Base-by-base conservation (phyloP, 306 rosid species). In the Vigna nakashimae region DNA sequence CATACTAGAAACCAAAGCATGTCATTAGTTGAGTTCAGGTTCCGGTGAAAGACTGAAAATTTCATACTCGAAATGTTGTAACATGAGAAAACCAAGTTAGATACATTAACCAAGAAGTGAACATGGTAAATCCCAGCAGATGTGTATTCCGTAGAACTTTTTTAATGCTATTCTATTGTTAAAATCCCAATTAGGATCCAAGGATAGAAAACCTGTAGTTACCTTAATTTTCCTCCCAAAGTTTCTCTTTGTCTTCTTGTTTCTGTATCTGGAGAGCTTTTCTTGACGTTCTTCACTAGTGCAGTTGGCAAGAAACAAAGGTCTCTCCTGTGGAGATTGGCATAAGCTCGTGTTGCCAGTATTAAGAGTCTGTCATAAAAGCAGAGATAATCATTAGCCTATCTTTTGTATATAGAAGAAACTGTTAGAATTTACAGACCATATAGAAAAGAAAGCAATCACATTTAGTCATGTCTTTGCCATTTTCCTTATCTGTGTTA, bases 171-270 rank as follows among this genome's bases (percentile, higher is more conserved):
- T 17, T 52, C 28, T 67, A 18, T 8, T 36, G 20, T 50, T 20
- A 69, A 52, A 76, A 55, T 43, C 69, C 42, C 22, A 28, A 18
- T 70, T 49, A 10, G 17, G 11, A 14, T 46, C 15, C 7, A 43
- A 55, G 24, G 46, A 49, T 11, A 65, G 30, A 14, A 17, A 55
- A 74, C 24, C 65, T 28, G 22, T 20, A 34, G 42, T 48, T 87
- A 92, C 98, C 98, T 94, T 94, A 82, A 94, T 94, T 87, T 92
- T 94, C 87, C 98, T 84, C 59, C 97, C 97, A 14, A 94, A 94
- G 83, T 94, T 94, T 87, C 98, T 90, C 87, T 87, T 90, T 18
- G 95, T 83, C 89, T 88, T 92, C 91, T 94, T 94, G 72, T 77
- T 94, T 84, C 98, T 80, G 22, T 94, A 94, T 83, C 98, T 89